Base-by-base conservation (phyloP, 129 eudicot genomes). In the Helichrysum umbraculigerum region DNA sequence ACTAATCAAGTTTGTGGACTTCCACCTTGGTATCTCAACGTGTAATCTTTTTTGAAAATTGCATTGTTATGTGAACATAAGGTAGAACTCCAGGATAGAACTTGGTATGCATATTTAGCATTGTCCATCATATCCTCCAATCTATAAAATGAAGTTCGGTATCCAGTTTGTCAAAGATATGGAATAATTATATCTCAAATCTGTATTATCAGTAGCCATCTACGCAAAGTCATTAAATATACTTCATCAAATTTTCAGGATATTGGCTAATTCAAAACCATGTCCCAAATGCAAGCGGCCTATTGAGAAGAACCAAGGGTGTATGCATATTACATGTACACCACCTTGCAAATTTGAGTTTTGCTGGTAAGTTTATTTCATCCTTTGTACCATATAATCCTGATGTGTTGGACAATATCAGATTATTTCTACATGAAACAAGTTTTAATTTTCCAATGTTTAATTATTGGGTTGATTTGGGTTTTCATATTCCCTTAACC, bases 251-350 rank as follows among this genome's bases (percentile, higher is more conserved):
- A 21, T 37, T 67, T 67, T 75, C 89, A 93, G 98, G 98, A 93
- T 93, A 83, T 84, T 93, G 63, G 98, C 98, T 54, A 93, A 93
- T 79, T 93, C 98, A 39, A 93, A 90, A 81, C 98, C 98, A 50
- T 93, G 98, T 78, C 98, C 98, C 19, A 93, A 93, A 79, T 93
- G 98, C 91, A 93, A 93, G 87, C 86, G 97, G 50, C 98, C 98
- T 68, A 93, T 93, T 79, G 98, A 93, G 87, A 93, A 93, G 87
- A 93, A 93, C 68, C 98, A 90, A 86, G 98, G 98, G 28, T 93
- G 98, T 80, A 93, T 93, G 97, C 98, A 93, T 83, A 90, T 93
- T 30, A 93, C 98, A 25, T 93, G 98, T 80, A 93, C 97, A 11
- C 98, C 98, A 56, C 98, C 98, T 42, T 93, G 98, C 83, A 93